These are phyloP conservation scores for Coccomyxa sp. DNA, from an alignment of 139 green algal species.

Conservation along the genomic window DNA sequence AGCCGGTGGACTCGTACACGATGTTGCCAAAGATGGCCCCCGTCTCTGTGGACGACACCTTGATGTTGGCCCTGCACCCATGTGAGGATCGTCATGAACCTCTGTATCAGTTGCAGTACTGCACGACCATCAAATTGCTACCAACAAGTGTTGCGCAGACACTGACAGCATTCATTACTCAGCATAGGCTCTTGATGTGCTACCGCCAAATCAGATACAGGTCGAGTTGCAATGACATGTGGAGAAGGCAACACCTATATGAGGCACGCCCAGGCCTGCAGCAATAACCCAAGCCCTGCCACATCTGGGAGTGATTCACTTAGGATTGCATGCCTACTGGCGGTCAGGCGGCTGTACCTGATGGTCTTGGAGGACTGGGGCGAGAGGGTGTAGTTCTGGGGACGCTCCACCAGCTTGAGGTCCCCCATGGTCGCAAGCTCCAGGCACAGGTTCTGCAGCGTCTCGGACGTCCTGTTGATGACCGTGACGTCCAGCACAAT, in stretches of 20 bases:
- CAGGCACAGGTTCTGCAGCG: constrained; percentile 87
- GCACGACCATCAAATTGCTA: no score
- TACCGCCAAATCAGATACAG: no score
- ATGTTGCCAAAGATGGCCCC: constrained; percentile 99
- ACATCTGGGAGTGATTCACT: no score
- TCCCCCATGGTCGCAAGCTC: constrained; percentile 99
- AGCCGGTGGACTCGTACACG: constrained; percentile 89
- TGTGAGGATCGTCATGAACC: not conserved
- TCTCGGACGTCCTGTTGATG: constrained; percentile 79
- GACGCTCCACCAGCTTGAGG: constrained; percentile 97
- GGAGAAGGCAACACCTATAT: no score
- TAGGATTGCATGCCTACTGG: no score
- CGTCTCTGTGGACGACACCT: constrained; percentile 97
- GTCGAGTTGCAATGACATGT: no score
- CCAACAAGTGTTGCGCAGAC: no score
- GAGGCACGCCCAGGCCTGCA: no score
- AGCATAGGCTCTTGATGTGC: no score
- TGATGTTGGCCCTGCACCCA: constrained; percentile 83
- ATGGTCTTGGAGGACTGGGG: constrained; percentile 62
- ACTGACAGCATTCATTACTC: no score
- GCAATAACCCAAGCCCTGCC: no score
- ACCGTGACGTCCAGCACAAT: constrained; percentile 97
- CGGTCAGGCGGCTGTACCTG: not conserved
- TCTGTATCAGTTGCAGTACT: no score
- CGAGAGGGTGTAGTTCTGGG: constrained; percentile 88